These are phyloP conservation scores for Lasiodiplodia sp. DNA, from an alignment of 2,329 filamentous ascomycete genomes.

Conservation along the genomic window DNA sequence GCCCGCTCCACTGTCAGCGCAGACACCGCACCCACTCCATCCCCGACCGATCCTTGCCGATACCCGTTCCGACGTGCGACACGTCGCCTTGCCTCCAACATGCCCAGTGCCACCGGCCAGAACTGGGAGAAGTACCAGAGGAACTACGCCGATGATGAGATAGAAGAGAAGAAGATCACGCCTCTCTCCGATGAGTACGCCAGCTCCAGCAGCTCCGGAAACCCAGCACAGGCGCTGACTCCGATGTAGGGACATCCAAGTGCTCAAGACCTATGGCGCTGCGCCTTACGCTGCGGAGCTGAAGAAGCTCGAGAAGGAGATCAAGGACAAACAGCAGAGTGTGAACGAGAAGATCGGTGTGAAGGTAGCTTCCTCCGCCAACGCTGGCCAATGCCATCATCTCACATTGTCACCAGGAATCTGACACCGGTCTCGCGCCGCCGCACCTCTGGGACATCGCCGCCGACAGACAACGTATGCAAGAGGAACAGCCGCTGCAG, in stretches of 20 bases:
- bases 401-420: slow-evolving; percentile 69
- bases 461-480: slow-evolving; percentile 97
- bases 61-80: slow-evolving; percentile 16
- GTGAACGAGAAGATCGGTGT: slow-evolving; percentile 98
- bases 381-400: neutral
- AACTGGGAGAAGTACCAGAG: slow-evolving; percentile 99
- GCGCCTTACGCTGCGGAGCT: slow-evolving; percentile 92
- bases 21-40: neutral
- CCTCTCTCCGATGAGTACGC: slow-evolving; percentile 93
- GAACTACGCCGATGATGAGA: slow-evolving; percentile 93
- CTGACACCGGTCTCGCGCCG: slow-evolving; percentile 95
- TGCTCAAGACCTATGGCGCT: slow-evolving; percentile 97
- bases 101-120: slow-evolving; percentile 93
- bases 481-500: slow-evolving; percentile 96
- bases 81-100: slow-evolving; percentile 47
- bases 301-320: slow-evolving; percentile 98
- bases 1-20: slow-evolving; percentile 24
- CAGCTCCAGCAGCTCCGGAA: slow-evolving; percentile 33
- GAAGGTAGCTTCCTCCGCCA: slow-evolving; percentile 61
- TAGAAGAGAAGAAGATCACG: slow-evolving; percentile 99
- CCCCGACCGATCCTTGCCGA: slow-evolving; percentile 1
- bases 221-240: slow-evolving; percentile 41
- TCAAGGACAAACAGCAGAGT: slow-evolving; percentile 98
- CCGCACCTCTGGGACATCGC: slow-evolving; percentile 99
- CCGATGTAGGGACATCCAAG: slow-evolving; percentile 86